phyloP scores from a whole-genome alignment of 495 filamentous ascomycete species.

The Ascobolus immersus region DNA sequence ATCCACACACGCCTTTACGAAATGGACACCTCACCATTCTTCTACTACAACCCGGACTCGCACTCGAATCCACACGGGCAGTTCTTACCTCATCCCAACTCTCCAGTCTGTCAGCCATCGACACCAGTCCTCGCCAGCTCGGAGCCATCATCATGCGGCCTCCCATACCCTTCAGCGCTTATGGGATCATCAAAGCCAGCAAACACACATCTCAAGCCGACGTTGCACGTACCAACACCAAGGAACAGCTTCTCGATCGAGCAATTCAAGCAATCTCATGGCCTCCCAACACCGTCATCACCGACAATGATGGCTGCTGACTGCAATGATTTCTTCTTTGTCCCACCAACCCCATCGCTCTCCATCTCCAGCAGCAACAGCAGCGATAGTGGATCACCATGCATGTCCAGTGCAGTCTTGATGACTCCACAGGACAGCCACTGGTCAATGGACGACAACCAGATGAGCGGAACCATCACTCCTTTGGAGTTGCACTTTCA shows the following conservation, averaged over 20 bases:
- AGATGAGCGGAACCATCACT: constrained; percentile 21
- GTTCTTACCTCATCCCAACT: constrained; percentile 49
- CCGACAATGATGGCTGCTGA: constrained; percentile 59
- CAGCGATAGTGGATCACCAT: constrained; percentile 64
- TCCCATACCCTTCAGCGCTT: constrained; percentile 33
- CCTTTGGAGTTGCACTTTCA: constrained; percentile 19
- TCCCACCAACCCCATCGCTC: constrained; percentile 69
- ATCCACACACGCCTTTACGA: constrained; percentile 25
- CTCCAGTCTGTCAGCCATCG: constrained; percentile 17
- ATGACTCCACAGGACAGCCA: constrained; percentile 53
- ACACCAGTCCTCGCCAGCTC: constrained; percentile 28
- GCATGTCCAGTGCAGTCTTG: constrained; percentile 36
- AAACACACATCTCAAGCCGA: constrained; percentile 31
- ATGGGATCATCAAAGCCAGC: constrained; percentile 54
- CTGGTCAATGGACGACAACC: constrained; percentile 64
- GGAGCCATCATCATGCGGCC: constrained; percentile 20
- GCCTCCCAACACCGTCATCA: constrained; percentile 42
- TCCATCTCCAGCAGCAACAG: too few species aligned
- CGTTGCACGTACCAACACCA: constrained; percentile 35
- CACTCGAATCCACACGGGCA: constrained; percentile 59
- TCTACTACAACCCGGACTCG: constrained; percentile 67
- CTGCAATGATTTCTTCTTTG: constrained; percentile 41
- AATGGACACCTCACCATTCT: constrained; percentile 60
- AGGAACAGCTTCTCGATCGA: constrained; percentile 42
- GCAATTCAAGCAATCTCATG: constrained; percentile 49